Evolutionary conservation across 1,284 basidiomycete genomes (phyloP), one percentile per base, ranked within the genome.

Genomic region (Fistulinella cinereoalba): DNA sequence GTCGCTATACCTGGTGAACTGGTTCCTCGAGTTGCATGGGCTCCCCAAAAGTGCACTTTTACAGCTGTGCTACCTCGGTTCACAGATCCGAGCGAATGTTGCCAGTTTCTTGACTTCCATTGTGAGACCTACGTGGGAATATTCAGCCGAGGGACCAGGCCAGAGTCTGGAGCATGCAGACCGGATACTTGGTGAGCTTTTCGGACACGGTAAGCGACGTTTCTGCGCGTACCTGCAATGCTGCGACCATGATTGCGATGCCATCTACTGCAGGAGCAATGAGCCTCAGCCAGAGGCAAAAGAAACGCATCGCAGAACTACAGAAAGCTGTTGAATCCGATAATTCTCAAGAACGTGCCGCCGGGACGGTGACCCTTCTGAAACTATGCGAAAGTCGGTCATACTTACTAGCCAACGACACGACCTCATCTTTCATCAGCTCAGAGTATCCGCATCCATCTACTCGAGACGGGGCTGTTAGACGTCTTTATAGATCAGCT

Each of bases 351-450:
- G 53, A 56, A 5, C 60, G 57, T 34, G 48, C 50, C 1, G 46
- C 52, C 19, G 49, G 50, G 18, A 62, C 57, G 2, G 37, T 64
- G 49, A 61, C 37, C n/a, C n/a, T n/a, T n/a, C n/a, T n/a, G n/a
- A n/a, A n/a, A n/a, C n/a, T n/a, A n/a, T n/a, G n/a, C n/a, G 29
- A 56, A 5, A 39, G 55, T 51, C 16, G 21, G 50, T 22, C 1
- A 22, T 13, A 21, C 27, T 24, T 9, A 43, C 3, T 4, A 37
- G 28, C 9, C 3, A 21, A 8, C n/a, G 12, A 11, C 9, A 15
- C 9, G 11, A 18, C 6, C 21, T 54, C 6, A 57, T 21, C 6
- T 46, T 33, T 29, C 12, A 0, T 32, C 15, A 57, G 56, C 44
- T 21, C 1, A 0, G 6, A n/a, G 19, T 4, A 39, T 57, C 9